Conservation (phyloP, 2,329 filamentous ascomycete genomes). For the Fusarium sp. region DNA sequence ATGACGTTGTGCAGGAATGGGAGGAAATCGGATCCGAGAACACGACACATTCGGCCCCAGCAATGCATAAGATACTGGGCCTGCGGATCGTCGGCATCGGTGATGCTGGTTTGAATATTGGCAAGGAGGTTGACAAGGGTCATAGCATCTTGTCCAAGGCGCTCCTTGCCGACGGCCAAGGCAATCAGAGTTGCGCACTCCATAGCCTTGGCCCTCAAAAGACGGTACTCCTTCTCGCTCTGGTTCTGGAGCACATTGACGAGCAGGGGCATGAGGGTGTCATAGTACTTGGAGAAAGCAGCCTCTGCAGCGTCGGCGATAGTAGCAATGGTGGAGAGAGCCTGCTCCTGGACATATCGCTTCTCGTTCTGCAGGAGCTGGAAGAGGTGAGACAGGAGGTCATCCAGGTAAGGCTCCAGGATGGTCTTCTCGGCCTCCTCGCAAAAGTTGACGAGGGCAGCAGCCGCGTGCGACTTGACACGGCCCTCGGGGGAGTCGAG, state of each 20-base stretch:
- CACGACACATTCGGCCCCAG: conserved; percentile 98
- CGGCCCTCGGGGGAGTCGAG: conserved; percentile 88
- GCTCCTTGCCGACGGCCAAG: conserved; percentile 90
- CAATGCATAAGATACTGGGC: conserved; percentile 97
- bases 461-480: conserved; percentile 95
- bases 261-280: conserved; percentile 91
- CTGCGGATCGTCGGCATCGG: conserved; percentile 92
- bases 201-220: conserved; percentile 97
- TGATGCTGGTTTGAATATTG: conserved; percentile 84
- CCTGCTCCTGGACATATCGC: conserved; percentile 97
- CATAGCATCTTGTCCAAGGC: conserved; percentile 86
- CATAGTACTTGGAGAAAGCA: conserved; percentile 94
- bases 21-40: conserved; percentile 87
- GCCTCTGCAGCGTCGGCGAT: conserved; percentile 98
- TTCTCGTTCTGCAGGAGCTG: conserved; percentile 89
- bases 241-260: conserved; percentile 89
- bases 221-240: conserved; percentile 89
- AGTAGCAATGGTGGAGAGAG: conserved; percentile 95
- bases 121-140: conserved; percentile 87
- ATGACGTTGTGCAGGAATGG: conserved; percentile 93
- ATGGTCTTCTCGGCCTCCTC: conserved; percentile 95
- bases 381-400: conserved; percentile 84
- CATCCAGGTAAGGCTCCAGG: conserved; percentile 90
- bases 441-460: conserved; percentile 98
- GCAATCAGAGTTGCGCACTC: conserved; percentile 97